A percentile compares a stretch with the other conserved stretches of the same genome.
Conservation (phyloP, 768 basidiomycete species). For the Brasilioporus rufonigricans region DNA sequence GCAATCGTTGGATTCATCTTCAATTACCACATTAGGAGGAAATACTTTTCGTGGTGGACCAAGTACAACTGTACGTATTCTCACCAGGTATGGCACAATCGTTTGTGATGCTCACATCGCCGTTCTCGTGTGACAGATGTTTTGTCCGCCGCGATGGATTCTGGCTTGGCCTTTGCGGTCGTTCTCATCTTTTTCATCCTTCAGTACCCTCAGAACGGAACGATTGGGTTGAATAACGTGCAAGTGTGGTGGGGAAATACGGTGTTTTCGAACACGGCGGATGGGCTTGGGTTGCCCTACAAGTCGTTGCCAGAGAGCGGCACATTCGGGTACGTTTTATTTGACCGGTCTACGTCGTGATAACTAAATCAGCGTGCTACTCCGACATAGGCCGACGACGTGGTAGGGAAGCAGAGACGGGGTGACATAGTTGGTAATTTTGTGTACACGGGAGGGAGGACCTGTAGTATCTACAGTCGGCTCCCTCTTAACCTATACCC, state of each 20-base stretch:
- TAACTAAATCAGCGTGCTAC: not conserved
- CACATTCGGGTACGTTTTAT: conserved; percentile 28
- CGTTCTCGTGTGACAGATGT: conserved; percentile 39
- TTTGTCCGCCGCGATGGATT: conserved; percentile 69
- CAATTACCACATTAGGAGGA: conserved; percentile 58
- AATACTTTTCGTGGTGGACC: conserved; percentile 67
- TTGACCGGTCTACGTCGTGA: not conserved
- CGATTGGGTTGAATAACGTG: conserved; percentile 52
- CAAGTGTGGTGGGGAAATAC: conserved; percentile 75
- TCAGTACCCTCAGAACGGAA: conserved; percentile 63
- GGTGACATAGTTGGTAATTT: not conserved
- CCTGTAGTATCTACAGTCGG: not conserved
- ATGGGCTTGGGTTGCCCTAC: conserved; percentile 11
- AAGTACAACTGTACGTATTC: conserved; percentile 43
- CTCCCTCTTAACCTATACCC: no score
- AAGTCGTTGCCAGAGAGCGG: conserved; percentile 10
- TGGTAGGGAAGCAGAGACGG: not conserved
- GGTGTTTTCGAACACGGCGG: conserved; percentile 27
- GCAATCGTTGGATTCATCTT: conserved; percentile 63
- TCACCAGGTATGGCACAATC: not conserved
- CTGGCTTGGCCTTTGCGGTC: conserved; percentile 59
- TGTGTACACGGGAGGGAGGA: no score
- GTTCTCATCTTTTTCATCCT: conserved; percentile 59
- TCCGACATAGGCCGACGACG: conserved; percentile 4
- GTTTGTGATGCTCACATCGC: conserved; percentile 14